These are phyloP conservation scores for Auricularia auricula-judae DNA, from an alignment of 768 basidiomycete genomes.

Conservation along the genomic window DNA sequence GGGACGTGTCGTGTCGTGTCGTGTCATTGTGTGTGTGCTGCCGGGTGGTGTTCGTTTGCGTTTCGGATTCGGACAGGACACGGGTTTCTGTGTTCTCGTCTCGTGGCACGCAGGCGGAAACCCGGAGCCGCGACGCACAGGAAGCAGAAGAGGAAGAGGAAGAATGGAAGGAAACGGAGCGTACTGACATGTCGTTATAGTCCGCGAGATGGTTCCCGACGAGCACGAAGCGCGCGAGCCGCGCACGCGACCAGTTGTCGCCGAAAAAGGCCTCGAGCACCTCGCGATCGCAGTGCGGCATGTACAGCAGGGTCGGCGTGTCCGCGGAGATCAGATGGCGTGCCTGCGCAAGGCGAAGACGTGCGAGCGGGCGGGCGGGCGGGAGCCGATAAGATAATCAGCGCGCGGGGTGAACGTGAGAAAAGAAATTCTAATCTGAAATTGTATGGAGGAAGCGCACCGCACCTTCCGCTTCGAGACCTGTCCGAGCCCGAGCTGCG, in stretches of 20 bases:
- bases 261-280: conserved; percentile 57
- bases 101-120: no score
- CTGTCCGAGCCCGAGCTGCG: conserved; percentile 22
- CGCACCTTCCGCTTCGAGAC: conserved; percentile 41
- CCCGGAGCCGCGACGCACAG: no score
- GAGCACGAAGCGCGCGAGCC: conserved; percentile 39
- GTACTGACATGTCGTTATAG: conserved; percentile 53
- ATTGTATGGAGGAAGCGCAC: conserved; percentile 15
- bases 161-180: not conserved
- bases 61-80: no score
- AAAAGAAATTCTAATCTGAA: not conserved
- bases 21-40: no score
- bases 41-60: no score
- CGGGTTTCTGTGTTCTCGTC: no score
- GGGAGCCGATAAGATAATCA: conserved; percentile 6
- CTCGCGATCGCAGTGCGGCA: conserved; percentile 70
- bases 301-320: conserved; percentile 53
- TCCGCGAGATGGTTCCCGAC: conserved; percentile 56
- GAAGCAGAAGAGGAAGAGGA: not conserved
- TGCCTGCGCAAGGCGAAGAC: conserved; percentile 3
- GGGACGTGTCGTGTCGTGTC: no score
- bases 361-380: not conserved
- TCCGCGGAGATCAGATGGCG: conserved; percentile 24
- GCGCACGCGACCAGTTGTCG: conserved; percentile 44
- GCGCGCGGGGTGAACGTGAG: not conserved